A percentile compares a stretch with the other conserved stretches of the same genome.
These are phyloP conservation scores for Zygosaccharomyces sapae DNA, from an alignment of 1,139 yeast genomes.

Conservation along the genomic window DNA sequence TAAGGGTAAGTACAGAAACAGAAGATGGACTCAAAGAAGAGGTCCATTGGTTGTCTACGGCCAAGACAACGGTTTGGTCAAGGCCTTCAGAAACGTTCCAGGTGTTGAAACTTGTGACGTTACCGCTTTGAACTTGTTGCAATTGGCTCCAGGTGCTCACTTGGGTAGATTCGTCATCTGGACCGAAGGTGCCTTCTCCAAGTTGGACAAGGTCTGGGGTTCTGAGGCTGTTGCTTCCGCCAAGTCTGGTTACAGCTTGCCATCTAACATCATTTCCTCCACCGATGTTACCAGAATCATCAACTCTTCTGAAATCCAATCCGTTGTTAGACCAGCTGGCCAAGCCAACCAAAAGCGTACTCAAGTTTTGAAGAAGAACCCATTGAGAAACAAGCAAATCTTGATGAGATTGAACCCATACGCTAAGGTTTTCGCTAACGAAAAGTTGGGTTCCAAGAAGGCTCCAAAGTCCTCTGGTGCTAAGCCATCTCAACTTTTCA, in stretches of 20 bases:
- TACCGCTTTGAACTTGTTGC: constrained; percentile 89
- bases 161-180: constrained; percentile 99
- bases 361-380: constrained; percentile 98
- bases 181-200: constrained; percentile 98
- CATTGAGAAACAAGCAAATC: constrained; percentile 99
- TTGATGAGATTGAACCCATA: constrained; percentile 98
- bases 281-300: constrained; percentile 95
- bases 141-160: constrained; percentile 99
- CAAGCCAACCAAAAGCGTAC: constrained; percentile 90
- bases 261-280: constrained; percentile 90
- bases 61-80: constrained; percentile 94
- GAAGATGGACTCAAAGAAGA: constrained; percentile 99
- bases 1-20: constrained; percentile 99
- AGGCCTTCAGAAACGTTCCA: constrained; percentile 99
- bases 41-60: constrained; percentile 99
- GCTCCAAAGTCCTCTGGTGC: constrained; percentile 58
- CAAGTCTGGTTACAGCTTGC: constrained; percentile 89
- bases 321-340: constrained; percentile 96
- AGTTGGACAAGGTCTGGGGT: constrained; percentile 97
- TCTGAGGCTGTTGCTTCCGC: constrained; percentile 79
- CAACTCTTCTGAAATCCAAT: constrained; percentile 98
- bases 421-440: constrained; percentile 94
- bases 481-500: constrained; percentile 72
- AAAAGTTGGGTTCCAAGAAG: constrained; percentile 85
- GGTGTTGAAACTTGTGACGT: constrained; percentile 98